Evolutionary conservation across 768 basidiomycete species (phyloP).

Genomic region (Panaeolus papilionaceus): DNA sequence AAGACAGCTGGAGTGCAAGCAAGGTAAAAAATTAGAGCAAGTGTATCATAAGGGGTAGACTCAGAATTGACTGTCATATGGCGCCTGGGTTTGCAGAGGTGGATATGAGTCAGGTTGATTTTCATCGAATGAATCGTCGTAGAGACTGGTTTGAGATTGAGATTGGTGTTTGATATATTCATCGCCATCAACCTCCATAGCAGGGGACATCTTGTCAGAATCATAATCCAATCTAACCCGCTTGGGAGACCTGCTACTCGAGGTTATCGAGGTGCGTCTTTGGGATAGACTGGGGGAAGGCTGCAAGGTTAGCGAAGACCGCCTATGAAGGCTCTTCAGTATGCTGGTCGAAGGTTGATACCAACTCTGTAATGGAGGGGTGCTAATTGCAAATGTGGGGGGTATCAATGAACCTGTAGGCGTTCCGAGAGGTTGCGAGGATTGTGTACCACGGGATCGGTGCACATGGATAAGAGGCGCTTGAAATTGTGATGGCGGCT

Average conservation of each 20-base stretch:
- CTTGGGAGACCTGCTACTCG: conserved; percentile 14
- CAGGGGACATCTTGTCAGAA: neutral
- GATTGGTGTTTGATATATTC: conserved; percentile 22
- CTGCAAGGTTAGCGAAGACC: conserved; percentile 13
- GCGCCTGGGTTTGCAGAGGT: conserved; percentile 59
- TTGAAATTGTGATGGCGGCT: conserved; percentile 31
- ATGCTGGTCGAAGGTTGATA: conserved; percentile 33
- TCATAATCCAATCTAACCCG: neutral
- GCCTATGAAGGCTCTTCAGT: conserved; percentile 15
- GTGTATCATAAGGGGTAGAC: conserved; percentile 29
- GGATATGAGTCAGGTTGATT: conserved; percentile 33
- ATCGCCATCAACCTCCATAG: neutral
- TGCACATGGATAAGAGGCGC: conserved; percentile 26
- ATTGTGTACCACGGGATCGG: conserved; percentile 13
- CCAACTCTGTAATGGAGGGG: conserved; percentile 39
- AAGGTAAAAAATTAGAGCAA: neutral
- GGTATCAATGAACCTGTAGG: conserved; percentile 23
- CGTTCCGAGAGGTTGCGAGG: conserved; percentile 18
- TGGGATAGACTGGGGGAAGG: conserved; percentile 8
- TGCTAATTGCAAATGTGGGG: conserved; percentile 29
- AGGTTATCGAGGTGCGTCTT: conserved; percentile 18
- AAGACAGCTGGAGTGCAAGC: neutral
- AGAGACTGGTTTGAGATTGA: conserved; percentile 22
- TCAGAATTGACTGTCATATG: conserved; percentile 55
- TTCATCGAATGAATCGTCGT: conserved; percentile 30